phyloP scores from a whole-genome alignment of 208 protist species.

The Spongospora subterranea region DNA sequence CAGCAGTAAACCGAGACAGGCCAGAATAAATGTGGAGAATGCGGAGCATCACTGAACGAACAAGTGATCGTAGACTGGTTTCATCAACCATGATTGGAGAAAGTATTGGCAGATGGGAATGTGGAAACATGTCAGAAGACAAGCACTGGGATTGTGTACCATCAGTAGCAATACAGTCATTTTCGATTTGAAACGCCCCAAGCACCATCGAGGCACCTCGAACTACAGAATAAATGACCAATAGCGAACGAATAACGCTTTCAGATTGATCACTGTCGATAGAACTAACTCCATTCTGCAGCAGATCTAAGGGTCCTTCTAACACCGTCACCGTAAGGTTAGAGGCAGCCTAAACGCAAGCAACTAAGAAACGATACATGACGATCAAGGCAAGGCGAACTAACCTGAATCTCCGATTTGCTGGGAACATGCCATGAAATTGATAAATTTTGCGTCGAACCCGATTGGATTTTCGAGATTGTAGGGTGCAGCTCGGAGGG shows the following conservation, averaged over 20 bases:
- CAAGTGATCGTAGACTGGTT: not conserved
- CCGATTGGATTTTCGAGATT: not conserved
- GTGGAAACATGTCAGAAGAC: no score
- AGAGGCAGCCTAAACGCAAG: not conserved
- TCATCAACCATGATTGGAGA: not conserved
- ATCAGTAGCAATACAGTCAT: no score
- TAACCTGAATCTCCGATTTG: not conserved
- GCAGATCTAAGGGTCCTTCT: not conserved
- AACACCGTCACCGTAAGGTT: not conserved
- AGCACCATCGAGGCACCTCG: not conserved
- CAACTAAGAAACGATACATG: not conserved
- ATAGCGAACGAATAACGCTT: not conserved
- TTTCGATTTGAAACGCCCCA: no score
- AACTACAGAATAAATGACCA: not conserved
- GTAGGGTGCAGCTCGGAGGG: not conserved
- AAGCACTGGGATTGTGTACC: no score
- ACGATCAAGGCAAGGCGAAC: not conserved
- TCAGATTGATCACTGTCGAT: not conserved
- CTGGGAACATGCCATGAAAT: not conserved
- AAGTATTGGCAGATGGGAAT: no score
- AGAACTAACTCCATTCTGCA: not conserved
- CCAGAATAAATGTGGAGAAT: not conserved
- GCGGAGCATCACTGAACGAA: not conserved
- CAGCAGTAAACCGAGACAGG: no score
- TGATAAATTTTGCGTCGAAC: not conserved